phyloP scores from a whole-genome alignment of 805 yeast species.

The Candida ascalaphidarum region DNA sequence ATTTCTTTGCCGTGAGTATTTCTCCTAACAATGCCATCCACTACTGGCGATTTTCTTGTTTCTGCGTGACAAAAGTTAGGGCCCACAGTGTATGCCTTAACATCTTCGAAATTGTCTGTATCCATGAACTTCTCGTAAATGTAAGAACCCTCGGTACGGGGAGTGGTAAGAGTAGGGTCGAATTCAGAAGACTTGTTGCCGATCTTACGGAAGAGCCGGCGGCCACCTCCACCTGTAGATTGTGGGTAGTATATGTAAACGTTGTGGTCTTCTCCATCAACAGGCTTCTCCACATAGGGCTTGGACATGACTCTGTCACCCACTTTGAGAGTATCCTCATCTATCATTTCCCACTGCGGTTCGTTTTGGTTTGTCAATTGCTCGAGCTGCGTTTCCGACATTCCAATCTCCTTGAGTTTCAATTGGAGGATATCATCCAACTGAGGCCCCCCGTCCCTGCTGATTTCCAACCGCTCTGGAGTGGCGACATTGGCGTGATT shows the following conservation, averaged over 20 bases:
- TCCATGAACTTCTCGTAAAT: conserved; percentile 95
- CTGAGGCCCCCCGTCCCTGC: conserved; percentile 95
- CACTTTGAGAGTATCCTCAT: conserved; percentile 66
- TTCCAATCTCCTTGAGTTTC: conserved; percentile 38
- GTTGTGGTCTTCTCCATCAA: conserved; percentile 97
- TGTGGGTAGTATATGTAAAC: conserved; percentile 85
- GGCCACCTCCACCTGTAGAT: conserved; percentile 94
- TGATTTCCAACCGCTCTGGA: conserved; percentile 79
- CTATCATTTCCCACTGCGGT: conserved; percentile 82
- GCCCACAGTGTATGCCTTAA: conserved; percentile 96
- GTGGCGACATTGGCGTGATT: conserved; percentile 83
- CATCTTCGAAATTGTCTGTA: conserved; percentile 97
- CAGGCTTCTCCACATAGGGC: conserved; percentile 98
- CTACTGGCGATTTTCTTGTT: conserved; percentile 96
- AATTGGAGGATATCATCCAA: conserved; percentile 47
- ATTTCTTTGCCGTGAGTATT: conserved; percentile 97
- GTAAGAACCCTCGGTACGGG: conserved; percentile 86
- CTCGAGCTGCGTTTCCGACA: conserved; percentile 37
- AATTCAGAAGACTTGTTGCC: conserved; percentile 96
- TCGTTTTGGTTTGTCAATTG: conserved; percentile 61
- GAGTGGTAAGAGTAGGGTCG: conserved; percentile 66
- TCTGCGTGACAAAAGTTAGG: conserved; percentile 91
- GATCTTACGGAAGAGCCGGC: conserved; percentile 87
- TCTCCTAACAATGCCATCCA: conserved; percentile 96
- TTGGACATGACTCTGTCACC: conserved; percentile 66